These are phyloP conservation scores for Pichia cactophila DNA, from an alignment of 1,139 yeast genomes.

Conservation along the genomic window DNA sequence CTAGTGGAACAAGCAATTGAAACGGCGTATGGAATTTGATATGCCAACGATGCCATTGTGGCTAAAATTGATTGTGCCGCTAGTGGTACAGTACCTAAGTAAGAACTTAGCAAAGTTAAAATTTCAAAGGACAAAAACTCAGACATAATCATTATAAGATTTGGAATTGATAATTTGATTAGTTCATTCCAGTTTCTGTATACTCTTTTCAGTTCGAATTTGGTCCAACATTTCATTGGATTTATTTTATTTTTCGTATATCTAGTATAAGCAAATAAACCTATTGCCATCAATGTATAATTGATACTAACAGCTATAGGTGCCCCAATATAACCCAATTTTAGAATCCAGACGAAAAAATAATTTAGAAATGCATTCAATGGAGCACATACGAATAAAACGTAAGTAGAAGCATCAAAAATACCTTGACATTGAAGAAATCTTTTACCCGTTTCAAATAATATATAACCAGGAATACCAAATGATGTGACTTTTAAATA, in stretches of 20 bases:
- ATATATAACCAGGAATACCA: slow-evolving; percentile 50
- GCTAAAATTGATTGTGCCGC: slow-evolving; percentile 56
- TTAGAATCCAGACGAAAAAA: slow-evolving; percentile 37
- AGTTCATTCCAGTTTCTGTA: slow-evolving; percentile 43
- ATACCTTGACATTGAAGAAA: slow-evolving; percentile 49
- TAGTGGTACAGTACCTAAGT: slow-evolving; percentile 45
- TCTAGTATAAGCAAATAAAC: slow-evolving; percentile 36
- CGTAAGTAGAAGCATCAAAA: slow-evolving; percentile 45
- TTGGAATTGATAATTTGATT: slow-evolving; percentile 46
- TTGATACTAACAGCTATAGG: slow-evolving; percentile 52
- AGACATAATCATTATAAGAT: slow-evolving; percentile 51
- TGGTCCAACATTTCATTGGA: slow-evolving; percentile 41
- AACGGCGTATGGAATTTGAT: slow-evolving; percentile 51
- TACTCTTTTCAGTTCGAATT: slow-evolving; percentile 30
- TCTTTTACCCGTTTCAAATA: slow-evolving; percentile 48
- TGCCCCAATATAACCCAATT: slow-evolving; percentile 46
- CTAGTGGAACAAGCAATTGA: slow-evolving; percentile 55
- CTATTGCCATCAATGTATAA: slow-evolving; percentile 49
- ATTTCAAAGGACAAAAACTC: slow-evolving; percentile 54
- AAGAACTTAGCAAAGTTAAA: slow-evolving; percentile 47
- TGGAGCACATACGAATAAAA: slow-evolving; percentile 46
- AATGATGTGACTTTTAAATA: slow-evolving; percentile 43
- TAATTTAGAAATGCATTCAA: slow-evolving; percentile 44
- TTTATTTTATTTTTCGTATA: slow-evolving; percentile 29
- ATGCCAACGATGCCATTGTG: slow-evolving; percentile 42